Evolutionary conservation across 2,329 filamentous ascomycete species (phyloP).

Genomic region (Rosellinia necatrix): DNA sequence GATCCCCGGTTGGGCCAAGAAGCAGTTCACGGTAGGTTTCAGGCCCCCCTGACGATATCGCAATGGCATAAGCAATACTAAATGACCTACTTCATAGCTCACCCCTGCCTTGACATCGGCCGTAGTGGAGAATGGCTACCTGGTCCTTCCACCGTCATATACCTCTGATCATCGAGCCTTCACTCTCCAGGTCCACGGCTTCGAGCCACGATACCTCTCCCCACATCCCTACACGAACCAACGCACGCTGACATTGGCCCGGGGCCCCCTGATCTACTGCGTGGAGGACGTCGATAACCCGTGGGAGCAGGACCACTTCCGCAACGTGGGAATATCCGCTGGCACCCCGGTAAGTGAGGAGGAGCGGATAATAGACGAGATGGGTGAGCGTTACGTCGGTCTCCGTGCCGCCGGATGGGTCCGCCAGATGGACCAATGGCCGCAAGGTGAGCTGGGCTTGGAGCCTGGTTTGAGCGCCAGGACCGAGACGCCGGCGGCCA

Average conservation of each 20-base stretch:
- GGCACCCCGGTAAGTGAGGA: slow-evolving; percentile 30
- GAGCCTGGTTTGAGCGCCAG: slow-evolving; percentile 29
- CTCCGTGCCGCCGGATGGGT: slow-evolving; percentile 36
- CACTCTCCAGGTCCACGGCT: slow-evolving; percentile 48
- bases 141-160: slow-evolving; percentile 50
- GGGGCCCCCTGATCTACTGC: slow-evolving; percentile 65
- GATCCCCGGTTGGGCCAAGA: slow-evolving; percentile 57
- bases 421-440: slow-evolving; percentile 32
- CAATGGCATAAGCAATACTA: not conserved
- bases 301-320: slow-evolving; percentile 62
- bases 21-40: slow-evolving; percentile 36
- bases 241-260: slow-evolving; percentile 56
- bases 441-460: slow-evolving; percentile 26
- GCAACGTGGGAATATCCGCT: slow-evolving; percentile 43
- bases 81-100: slow-evolving; percentile 37
- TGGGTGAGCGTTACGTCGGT: slow-evolving; percentile 37
- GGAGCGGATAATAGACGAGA: slow-evolving; percentile 30
- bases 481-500: slow-evolving; percentile 31
- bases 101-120: slow-evolving; percentile 41
- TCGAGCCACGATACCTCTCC: slow-evolving; percentile 53
- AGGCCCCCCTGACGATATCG: not conserved
- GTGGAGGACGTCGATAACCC: slow-evolving; percentile 62
- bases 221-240: slow-evolving; percentile 63
- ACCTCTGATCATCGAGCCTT: slow-evolving; percentile 47
- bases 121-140: slow-evolving; percentile 53